phyloP scores from a whole-genome alignment of 106 monocot species.

The Acorus calamus region DNA sequence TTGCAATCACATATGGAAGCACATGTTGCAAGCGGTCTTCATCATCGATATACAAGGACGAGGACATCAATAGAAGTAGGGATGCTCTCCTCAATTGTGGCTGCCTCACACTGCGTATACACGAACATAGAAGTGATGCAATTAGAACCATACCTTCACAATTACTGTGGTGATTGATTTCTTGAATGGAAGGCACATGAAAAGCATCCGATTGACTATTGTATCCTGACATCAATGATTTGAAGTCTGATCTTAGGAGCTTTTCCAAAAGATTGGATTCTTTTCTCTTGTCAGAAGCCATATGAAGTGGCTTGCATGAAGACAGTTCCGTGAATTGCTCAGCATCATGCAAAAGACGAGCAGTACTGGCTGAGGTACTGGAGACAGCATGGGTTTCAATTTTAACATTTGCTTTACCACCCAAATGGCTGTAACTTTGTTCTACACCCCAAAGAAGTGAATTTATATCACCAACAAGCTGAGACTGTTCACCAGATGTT shows the following conservation, averaged over 20 bases:
- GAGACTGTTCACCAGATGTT: constrained; percentile 20
- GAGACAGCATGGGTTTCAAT: constrained; percentile 3
- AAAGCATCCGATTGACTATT: constrained; percentile 50
- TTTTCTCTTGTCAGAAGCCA: constrained; percentile 29
- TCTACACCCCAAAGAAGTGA: constrained; percentile 67
- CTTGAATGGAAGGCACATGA: constrained; percentile 30
- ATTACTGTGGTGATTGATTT: constrained; percentile 21
- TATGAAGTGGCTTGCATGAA: constrained; percentile 14
- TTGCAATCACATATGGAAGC: constrained; percentile 82
- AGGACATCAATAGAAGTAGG: constrained; percentile 53
- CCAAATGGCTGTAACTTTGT: constrained; percentile 19
- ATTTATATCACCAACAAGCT: constrained; percentile 62
- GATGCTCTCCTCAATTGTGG: constrained; percentile 77
- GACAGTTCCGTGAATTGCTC: constrained; percentile 19
- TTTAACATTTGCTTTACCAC: constrained; percentile 13
- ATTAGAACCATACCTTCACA: constrained; percentile 93
- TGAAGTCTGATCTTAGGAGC: constrained; percentile 57
- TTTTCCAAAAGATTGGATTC: constrained; percentile 33
- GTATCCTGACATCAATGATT: constrained; percentile 40
- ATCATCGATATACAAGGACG: constrained; percentile 83
- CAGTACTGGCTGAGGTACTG: constrained; percentile 1
- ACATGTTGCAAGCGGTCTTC: constrained; percentile 93
- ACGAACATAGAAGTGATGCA: constrained; percentile 82
- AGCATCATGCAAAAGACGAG: constrained; percentile 6
- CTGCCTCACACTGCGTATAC: constrained; percentile 83